phyloP scores from a whole-genome alignment of 2,329 filamentous ascomycete species.

The Xylariaceae sp. region DNA sequence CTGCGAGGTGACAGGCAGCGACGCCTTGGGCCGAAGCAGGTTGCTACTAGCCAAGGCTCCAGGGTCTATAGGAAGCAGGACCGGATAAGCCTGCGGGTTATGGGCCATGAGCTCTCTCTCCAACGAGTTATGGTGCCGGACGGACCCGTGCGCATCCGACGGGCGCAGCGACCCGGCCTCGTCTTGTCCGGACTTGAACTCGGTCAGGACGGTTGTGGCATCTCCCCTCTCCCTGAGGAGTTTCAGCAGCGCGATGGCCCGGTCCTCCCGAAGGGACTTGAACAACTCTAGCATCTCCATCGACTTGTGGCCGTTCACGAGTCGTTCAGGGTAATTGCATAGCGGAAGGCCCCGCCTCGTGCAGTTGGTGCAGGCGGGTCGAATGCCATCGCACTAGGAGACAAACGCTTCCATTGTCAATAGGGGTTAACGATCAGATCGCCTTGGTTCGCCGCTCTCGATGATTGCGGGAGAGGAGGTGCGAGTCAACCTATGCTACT shows the following conservation, averaged over 20 bases:
- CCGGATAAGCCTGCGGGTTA: conserved; percentile 22
- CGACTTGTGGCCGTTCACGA: conserved; percentile 13
- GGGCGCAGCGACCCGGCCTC: neutral
- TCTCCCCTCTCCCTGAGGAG: conserved; percentile 21
- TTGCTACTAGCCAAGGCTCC: conserved; percentile 3
- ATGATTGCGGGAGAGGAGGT: too few species aligned
- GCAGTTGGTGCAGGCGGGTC: conserved; percentile 19
- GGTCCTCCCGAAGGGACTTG: conserved; percentile 16
- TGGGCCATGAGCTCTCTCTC: conserved; percentile 24
- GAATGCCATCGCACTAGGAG: conserved; percentile 22
- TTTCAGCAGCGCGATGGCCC: conserved; percentile 18
- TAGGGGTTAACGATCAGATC: too few species aligned
- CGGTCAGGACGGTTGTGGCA: conserved; percentile 18
- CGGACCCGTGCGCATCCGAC: neutral
- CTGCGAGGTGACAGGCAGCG: neutral
- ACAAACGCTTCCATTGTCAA: too few species aligned
- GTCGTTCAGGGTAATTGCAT: conserved; percentile 18
- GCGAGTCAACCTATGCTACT: conserved; percentile 2
- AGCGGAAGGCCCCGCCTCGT: conserved; percentile 8
- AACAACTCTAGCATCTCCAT: conserved; percentile 25
- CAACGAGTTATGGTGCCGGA: conserved; percentile 6
- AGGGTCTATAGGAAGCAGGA: conserved; percentile 10
- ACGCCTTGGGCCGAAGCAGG: conserved; percentile 7
- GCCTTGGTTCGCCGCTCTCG: too few species aligned
- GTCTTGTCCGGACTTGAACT: conserved; percentile 7